Base-by-base conservation (phyloP, 208 protist species). In the Giardia muris region DNA sequence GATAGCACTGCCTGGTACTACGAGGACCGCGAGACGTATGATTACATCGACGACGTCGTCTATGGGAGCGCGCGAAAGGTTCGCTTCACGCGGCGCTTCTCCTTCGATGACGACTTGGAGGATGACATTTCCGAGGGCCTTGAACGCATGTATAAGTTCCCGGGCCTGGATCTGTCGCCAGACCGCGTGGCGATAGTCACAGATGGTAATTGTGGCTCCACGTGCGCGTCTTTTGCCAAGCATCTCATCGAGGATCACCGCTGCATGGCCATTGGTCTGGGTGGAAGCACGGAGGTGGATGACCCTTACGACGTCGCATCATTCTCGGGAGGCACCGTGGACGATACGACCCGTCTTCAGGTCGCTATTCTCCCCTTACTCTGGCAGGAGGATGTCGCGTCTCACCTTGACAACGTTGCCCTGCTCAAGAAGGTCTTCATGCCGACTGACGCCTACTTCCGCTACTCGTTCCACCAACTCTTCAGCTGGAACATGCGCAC, bases 91-190 rank as follows among this genome's bases (percentile, higher is more conserved):
- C 2, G n/a, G 10, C 10, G 45, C 43, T 90, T 47, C n/a, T 43
- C 87, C 44, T 90, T 47, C n/a, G 87, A 90, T 47, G 87, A 90
- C 45, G 87, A 90, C n/a, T 2, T 2, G 43, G 87, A 90, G 1
- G 45, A 43, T 4, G 2, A 3, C 30, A 0, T 90, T 47, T 4
- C n/a, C 4, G 2, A 47, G 2, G 0, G n/a, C 2, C 48, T 47
- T 4, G 2, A 1, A 19, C n/a, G 44, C 2, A 48, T 47, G 2
- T 90, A 90, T 90, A 47, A 4, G 44, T 47, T 47, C n/a, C 46
- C 0, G n/a, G 1, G 86, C n/a, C n/a, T 47, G 2, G 45, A 90
- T 2, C 44, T 47, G 2, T 47, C 1, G 1, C 87, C 87, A 43
- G 43, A 47, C 2, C 19, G 45, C 2, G 44, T 90, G 46, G 45